Percentiles rank a stretch among this genome's conserved stretches.
Conservation (phyloP, 2,329 filamentous ascomycete species). For the Xylaria hypoxylon region DNA sequence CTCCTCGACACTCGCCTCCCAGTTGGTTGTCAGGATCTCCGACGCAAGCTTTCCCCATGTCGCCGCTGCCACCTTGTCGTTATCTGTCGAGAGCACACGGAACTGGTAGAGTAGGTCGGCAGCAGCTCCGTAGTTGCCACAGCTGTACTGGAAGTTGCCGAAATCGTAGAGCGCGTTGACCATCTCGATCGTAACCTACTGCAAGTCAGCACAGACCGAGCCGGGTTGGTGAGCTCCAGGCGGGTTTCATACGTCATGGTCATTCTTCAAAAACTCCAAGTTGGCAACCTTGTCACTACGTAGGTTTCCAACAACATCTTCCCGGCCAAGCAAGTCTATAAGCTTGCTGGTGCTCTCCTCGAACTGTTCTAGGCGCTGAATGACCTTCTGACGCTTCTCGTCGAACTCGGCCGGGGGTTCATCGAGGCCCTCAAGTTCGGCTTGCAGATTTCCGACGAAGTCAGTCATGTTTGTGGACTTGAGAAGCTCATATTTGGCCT, state of each 20-base stretch:
- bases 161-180: slow-evolving; percentile 96
- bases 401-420: slow-evolving; percentile 86
- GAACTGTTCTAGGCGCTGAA: slow-evolving; percentile 83
- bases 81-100: slow-evolving; percentile 96
- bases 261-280: slow-evolving; percentile 97
- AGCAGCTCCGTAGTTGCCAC: slow-evolving; percentile 90
- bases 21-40: slow-evolving; percentile 94
- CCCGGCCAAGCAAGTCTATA: slow-evolving; percentile 84
- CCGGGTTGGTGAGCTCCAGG: not conserved
- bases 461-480: slow-evolving; percentile 99
- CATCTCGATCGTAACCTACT: slow-evolving; percentile 88
- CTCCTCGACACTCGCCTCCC: slow-evolving; percentile 93
- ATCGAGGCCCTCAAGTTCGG: slow-evolving; percentile 84
- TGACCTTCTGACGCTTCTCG: slow-evolving; percentile 88
- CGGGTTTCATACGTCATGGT: slow-evolving; percentile 77
- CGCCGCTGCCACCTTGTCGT: slow-evolving; percentile 94
- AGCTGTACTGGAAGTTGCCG: slow-evolving; percentile 97
- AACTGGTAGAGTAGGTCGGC: slow-evolving; percentile 97
- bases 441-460: slow-evolving; percentile 92
- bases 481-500: slow-evolving; percentile 91
- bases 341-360: slow-evolving; percentile 92
- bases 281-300: slow-evolving; percentile 98
- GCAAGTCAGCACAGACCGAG: slow-evolving; percentile 30
- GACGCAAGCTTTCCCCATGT: slow-evolving; percentile 98
- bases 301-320: slow-evolving; percentile 90